Evolutionary conservation across 176 grass and related monocot species (phyloP).

Genomic region (bread wheat (Triticum aestivum)): IWGSC_CS_RefSeq_v2.1 NC_057809.1:137269321-137269820

Average conservation of each 20-base stretch:
- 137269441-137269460: background rate
- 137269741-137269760: background rate
- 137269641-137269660: background rate
- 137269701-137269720: background rate
- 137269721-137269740: background rate
- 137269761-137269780: background rate
- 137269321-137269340: background rate
- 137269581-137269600: background rate
- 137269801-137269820: background rate
- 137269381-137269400: background rate
- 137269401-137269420: background rate
- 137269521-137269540: background rate
- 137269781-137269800: background rate
- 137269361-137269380: background rate
- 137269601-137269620: background rate
- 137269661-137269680: background rate
- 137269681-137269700: background rate
- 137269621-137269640: background rate
- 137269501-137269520: background rate
- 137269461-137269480: background rate
- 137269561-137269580: background rate
- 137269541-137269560: background rate
- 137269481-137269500: background rate
- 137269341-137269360: background rate
- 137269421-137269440: background rate